Percentiles rank a stretch among this genome's conserved stretches.
These are phyloP conservation scores for Saccharum hybrid DNA, from an alignment of 202 grass and related monocot genomes.

Conservation along the genomic window DNA sequence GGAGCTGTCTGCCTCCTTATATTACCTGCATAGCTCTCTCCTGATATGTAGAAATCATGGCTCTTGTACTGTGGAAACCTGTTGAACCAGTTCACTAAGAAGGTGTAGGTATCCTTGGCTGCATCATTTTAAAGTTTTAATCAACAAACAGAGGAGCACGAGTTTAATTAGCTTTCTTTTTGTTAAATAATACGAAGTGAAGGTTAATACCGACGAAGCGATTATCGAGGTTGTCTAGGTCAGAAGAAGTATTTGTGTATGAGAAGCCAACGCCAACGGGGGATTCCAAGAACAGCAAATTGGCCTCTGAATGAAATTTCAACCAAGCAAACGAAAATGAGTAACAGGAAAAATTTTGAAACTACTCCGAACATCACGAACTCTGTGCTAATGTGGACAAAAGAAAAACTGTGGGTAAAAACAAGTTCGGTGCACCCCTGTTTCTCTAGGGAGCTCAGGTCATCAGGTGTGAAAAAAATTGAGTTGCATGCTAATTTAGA, in stretches of 20 bases:
- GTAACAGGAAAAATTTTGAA: too few relatives aligned
- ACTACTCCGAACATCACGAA: not conserved
- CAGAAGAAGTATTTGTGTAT: slow-evolving; percentile 79
- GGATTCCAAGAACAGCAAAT: slow-evolving; percentile 84
- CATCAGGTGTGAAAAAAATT: not conserved
- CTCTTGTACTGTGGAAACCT: slow-evolving; percentile 73
- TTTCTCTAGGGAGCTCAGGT: not conserved
- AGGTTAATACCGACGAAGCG: slow-evolving; percentile 62
- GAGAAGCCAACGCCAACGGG: slow-evolving; percentile 84
- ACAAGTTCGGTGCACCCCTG: not conserved
- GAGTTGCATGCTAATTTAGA: not conserved
- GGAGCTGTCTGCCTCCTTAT: slow-evolving; percentile 31
- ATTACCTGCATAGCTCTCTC: slow-evolving; percentile 81
- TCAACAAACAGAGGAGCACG: not conserved
- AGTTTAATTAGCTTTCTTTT: not conserved
- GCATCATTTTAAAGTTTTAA: not conserved
- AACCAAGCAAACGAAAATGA: slow-evolving; percentile 18
- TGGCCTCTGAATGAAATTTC: slow-evolving; percentile 55
- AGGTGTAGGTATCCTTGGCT: slow-evolving; percentile 77
- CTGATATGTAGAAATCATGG: slow-evolving; percentile 76
- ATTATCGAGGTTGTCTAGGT: slow-evolving; percentile 64
- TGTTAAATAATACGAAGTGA: not conserved
- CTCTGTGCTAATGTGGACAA: not conserved
- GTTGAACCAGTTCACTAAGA: slow-evolving; percentile 80
- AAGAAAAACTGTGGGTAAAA: not conserved